These are phyloP conservation scores for Eutrema yunnanense DNA, from an alignment of 345 rosid species.

Conservation along the genomic window DNA sequence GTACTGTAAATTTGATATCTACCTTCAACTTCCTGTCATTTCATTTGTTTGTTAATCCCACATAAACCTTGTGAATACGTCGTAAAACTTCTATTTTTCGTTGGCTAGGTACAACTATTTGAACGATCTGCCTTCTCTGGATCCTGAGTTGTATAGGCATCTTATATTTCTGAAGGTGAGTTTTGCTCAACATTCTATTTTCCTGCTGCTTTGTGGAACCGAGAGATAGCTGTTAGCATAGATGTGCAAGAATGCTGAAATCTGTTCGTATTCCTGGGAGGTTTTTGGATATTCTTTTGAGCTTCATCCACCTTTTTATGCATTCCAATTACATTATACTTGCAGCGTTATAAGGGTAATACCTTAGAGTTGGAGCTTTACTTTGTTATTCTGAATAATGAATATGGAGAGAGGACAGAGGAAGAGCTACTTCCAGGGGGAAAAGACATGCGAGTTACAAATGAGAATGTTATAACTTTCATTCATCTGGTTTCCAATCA, in stretches of 20 bases:
- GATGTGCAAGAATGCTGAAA: background rate
- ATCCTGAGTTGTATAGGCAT: slow-evolving; percentile 94
- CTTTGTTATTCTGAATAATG: slow-evolving; percentile 91
- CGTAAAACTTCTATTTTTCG: slow-evolving; percentile 10
- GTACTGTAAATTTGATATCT: slow-evolving; percentile 35
- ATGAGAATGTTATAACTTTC: slow-evolving; percentile 85
- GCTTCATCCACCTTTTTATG: background rate
- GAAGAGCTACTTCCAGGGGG: slow-evolving; percentile 94
- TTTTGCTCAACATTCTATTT: slow-evolving; percentile 1
- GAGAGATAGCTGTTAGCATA: slow-evolving; percentile 5
- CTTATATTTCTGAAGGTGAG: slow-evolving; percentile 91
- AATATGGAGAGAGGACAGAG: slow-evolving; percentile 94
- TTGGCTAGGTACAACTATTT: slow-evolving; percentile 75
- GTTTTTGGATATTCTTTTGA: background rate
- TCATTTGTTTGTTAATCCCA: background rate
- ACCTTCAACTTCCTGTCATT: background rate
- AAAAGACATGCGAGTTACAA: slow-evolving; percentile 67
- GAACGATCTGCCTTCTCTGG: slow-evolving; percentile 95
- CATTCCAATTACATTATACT: background rate
- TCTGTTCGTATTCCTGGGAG: background rate
- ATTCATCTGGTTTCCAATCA: slow-evolving; percentile 97
- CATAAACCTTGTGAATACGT: background rate
- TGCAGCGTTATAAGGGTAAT: slow-evolving; percentile 85
- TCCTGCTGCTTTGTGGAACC: slow-evolving; percentile 15
- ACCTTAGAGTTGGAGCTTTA: slow-evolving; percentile 80